Percentiles rank a stretch among this genome's conserved stretches.
Conservation (phyloP, 2,329 filamentous ascomycete genomes). For the Cadophora sp. region DNA sequence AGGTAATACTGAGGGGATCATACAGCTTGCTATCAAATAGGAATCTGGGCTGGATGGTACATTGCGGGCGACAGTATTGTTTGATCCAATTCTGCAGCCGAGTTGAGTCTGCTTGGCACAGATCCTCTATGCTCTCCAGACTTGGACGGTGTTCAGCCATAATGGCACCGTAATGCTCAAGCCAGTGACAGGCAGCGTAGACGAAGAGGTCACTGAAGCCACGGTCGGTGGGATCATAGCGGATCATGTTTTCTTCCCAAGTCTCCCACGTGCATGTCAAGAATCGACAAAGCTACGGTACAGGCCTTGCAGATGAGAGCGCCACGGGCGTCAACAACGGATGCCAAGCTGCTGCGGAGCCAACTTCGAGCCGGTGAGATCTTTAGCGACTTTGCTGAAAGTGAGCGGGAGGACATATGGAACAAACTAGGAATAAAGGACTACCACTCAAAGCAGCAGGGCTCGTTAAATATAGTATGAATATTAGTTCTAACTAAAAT, state of each 20-base stretch:
- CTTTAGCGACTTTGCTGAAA: too few relatives aligned
- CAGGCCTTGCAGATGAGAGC: too few relatives aligned
- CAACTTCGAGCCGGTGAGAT: too few relatives aligned
- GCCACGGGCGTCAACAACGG: too few relatives aligned
- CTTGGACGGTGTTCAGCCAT: slow-evolving; percentile 7
- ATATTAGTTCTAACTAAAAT: too few relatives aligned
- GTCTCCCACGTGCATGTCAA: slow-evolving; percentile 14
- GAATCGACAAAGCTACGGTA: too few relatives aligned
- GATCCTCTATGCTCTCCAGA: slow-evolving; percentile 7
- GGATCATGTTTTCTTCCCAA: slow-evolving; percentile 16
- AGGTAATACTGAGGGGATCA: slow-evolving; percentile 21
- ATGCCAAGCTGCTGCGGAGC: too few relatives aligned
- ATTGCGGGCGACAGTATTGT: slow-evolving; percentile 19
- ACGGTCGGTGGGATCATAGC: slow-evolving; percentile 8
- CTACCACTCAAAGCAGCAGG: too few relatives aligned
- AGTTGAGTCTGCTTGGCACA: slow-evolving; percentile 13
- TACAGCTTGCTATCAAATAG: slow-evolving; percentile 19
- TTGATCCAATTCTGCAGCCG: slow-evolving; percentile 16
- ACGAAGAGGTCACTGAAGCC: slow-evolving; percentile 12
- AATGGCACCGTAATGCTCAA: slow-evolving; percentile 12
- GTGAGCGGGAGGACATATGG: too few relatives aligned
- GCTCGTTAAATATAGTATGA: too few relatives aligned
- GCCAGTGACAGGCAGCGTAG: slow-evolving; percentile 11
- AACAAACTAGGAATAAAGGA: too few relatives aligned
- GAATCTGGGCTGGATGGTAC: slow-evolving; percentile 18